These are phyloP conservation scores for Chalciporus chontae DNA, from an alignment of 768 basidiomycete species.

Conservation along the genomic window DNA sequence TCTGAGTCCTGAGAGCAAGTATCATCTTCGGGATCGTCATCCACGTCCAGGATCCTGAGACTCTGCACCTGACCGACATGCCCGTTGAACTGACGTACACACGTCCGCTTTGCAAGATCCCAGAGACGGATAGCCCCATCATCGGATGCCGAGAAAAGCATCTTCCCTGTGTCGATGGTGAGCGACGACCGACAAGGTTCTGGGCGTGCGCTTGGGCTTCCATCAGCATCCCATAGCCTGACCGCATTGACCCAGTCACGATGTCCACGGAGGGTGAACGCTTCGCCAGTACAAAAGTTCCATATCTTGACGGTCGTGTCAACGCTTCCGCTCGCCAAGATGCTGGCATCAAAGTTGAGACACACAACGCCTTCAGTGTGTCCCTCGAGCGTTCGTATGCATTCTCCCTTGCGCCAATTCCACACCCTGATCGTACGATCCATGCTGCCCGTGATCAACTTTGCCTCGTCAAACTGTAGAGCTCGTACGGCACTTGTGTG, in stretches of 20 bases:
- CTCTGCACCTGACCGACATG: slow-evolving; percentile 96
- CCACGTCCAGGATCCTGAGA: slow-evolving; percentile 72
- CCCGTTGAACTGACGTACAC: slow-evolving; percentile 79
- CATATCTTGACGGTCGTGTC: slow-evolving; percentile 95
- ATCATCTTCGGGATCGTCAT: slow-evolving; percentile 41
- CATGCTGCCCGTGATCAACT: slow-evolving; percentile 95
- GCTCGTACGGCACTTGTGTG: slow-evolving; percentile 91
- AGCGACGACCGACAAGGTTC: slow-evolving; percentile 34
- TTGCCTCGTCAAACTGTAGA: slow-evolving; percentile 92
- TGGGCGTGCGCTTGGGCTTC: slow-evolving; percentile 4
- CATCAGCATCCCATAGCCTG: slow-evolving; percentile 74
- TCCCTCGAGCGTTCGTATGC: slow-evolving; percentile 82
- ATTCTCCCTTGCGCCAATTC: slow-evolving; percentile 91
- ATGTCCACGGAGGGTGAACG: slow-evolving; percentile 91
- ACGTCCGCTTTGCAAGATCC: slow-evolving; percentile 81
- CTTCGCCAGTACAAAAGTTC: slow-evolving; percentile 89
- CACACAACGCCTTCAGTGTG: slow-evolving; percentile 91
- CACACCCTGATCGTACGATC: slow-evolving; percentile 93
- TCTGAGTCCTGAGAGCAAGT: slow-evolving; percentile 9
- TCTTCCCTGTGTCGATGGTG: slow-evolving; percentile 78
- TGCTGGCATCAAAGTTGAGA: slow-evolving; percentile 86
- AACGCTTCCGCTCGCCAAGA: slow-evolving; percentile 89
- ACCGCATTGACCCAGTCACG: slow-evolving; percentile 96
- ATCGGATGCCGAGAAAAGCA: slow-evolving; percentile 96
- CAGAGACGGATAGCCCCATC: slow-evolving; percentile 92